phyloP scores from a whole-genome alignment of 2,329 filamentous ascomycete genomes.

The Diatrype stigma region DNA sequence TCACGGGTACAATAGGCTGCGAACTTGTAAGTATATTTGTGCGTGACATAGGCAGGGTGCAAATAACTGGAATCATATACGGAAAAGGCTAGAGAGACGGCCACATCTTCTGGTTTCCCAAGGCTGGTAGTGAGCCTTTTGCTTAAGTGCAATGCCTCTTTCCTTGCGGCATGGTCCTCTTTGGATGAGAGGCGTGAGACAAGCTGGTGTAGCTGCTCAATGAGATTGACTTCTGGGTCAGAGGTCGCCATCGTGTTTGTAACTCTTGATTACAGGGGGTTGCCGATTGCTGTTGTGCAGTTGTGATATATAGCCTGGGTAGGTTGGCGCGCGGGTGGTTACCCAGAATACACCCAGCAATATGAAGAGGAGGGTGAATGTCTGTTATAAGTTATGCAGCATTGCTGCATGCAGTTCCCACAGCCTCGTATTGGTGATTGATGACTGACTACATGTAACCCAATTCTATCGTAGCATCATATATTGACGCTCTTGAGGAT shows the following conservation, averaged over 20 bases:
- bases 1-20: slow-evolving; percentile 18
- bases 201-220: slow-evolving; percentile 11
- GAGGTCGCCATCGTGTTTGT: background rate
- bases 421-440: too few relatives aligned
- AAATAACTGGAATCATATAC: slow-evolving; percentile 1
- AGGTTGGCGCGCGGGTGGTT: background rate
- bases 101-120: slow-evolving; percentile 10
- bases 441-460: too few relatives aligned
- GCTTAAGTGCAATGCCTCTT: slow-evolving; percentile 7
- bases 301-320: background rate
- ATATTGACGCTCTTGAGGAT: too few relatives aligned
- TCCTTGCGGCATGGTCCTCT: background rate
- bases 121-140: slow-evolving; percentile 6
- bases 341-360: too few relatives aligned
- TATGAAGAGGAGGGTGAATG: too few relatives aligned
- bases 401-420: too few relatives aligned
- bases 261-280: background rate
- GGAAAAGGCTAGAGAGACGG: slow-evolving; percentile 13
- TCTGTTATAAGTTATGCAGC: too few relatives aligned
- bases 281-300: background rate
- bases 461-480: too few relatives aligned
- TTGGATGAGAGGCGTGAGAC: background rate
- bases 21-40: background rate
- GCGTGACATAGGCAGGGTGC: background rate
- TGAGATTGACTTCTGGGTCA: background rate